phyloP scores from a whole-genome alignment of 108 stramenopile species.

The Schizochytrium sp. region DNA sequence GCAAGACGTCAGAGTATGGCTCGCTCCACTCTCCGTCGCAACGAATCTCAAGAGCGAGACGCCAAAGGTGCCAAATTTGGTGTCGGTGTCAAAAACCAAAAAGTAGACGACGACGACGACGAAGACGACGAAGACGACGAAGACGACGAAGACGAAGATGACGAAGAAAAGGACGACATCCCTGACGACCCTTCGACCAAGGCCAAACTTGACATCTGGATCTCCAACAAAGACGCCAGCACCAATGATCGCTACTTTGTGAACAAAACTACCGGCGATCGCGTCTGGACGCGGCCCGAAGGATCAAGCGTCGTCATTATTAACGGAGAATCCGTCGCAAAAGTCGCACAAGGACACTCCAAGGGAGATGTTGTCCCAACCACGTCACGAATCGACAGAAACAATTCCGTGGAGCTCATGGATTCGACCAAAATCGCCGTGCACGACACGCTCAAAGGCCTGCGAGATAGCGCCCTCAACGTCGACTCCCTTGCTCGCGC shows the following conservation, averaged over 20 bases:
- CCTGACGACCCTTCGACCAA: not conserved
- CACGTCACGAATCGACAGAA: not conserved
- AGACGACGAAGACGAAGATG: not conserved
- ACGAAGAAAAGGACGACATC: not conserved
- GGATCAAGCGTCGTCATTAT: not conserved
- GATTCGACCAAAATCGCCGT: not conserved
- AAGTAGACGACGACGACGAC: not conserved
- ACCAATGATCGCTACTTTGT: not conserved
- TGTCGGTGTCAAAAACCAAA: too few relatives aligned
- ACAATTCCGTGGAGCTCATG: not conserved
- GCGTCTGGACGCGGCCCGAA: not conserved
- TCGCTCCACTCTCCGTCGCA: not conserved
- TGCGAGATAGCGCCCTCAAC: not conserved
- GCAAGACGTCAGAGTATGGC: not conserved
- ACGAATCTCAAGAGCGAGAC: not conserved
- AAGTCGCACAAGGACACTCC: not conserved
- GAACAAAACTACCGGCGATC: not conserved
- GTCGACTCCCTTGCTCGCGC: not conserved
- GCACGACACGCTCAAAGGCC: not conserved
- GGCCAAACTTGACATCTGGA: not conserved
- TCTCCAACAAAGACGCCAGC: conserved; percentile 1
- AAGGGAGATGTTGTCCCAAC: not conserved
- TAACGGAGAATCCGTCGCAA: not conserved
- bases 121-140: not conserved
- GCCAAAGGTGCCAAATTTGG: not conserved